Evolutionary conservation across 441 rosid species (phyloP).

Genomic region (Syzygium syzygioides): DNA sequence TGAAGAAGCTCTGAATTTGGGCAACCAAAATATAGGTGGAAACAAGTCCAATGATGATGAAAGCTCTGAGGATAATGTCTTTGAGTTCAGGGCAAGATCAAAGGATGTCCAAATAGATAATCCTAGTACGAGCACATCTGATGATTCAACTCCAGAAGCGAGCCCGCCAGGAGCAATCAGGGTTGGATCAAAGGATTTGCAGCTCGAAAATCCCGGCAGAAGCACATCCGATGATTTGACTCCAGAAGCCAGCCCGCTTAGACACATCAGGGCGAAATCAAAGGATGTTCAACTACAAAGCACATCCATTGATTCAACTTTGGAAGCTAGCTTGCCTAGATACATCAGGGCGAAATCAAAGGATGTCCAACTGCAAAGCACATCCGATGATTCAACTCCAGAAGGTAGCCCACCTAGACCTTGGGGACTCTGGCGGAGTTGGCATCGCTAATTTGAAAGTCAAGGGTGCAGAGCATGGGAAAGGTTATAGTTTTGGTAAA

Average conservation of each 20-base stretch:
- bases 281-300: not conserved
- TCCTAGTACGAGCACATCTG: rapidly evolving
- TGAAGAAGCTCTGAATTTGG: rapidly evolving
- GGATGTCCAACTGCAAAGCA: not conserved
- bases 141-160: not conserved
- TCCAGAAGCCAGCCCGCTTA: not conserved
- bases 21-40: rapidly evolving
- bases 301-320: not conserved
- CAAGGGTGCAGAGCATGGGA: not conserved
- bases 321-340: not conserved
- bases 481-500: not conserved
- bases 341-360: not conserved
- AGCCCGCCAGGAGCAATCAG: not conserved
- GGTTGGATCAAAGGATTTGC: not conserved
- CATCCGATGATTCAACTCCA: not conserved
- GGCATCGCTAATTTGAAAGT: rapidly evolving
- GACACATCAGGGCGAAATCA: not conserved
- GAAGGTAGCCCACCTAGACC: not conserved
- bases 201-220: not conserved
- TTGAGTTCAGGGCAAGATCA: not conserved
- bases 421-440: not conserved
- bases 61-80: not conserved
- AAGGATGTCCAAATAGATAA: not conserved
- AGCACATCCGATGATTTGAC: not conserved
- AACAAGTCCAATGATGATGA: rapidly evolving